A percentile compares a stretch with the other conserved stretches of the same genome.
These are phyloP conservation scores for Aspergillus panamensis DNA, from an alignment of 495 filamentous ascomycete species.

Conservation along the genomic window DNA sequence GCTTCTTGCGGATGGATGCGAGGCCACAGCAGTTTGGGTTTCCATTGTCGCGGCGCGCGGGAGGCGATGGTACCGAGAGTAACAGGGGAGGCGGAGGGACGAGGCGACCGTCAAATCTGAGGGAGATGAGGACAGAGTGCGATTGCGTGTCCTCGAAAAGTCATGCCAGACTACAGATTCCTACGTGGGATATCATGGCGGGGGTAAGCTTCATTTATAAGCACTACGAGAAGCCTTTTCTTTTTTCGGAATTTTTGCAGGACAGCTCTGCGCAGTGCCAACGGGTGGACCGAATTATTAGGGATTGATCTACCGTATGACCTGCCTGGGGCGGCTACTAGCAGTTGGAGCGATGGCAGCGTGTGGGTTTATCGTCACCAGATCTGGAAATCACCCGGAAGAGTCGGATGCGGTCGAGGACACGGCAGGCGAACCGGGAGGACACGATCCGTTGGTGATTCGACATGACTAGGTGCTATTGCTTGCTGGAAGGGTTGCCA, in stretches of 20 bases:
- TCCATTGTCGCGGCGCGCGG: constrained; percentile 13
- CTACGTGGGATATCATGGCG: constrained; percentile 7
- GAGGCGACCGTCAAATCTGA: constrained; percentile 4
- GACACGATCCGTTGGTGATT: not conserved
- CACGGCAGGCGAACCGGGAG: constrained; percentile 14
- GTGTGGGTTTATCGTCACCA: constrained; percentile 25
- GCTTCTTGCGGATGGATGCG: constrained; percentile 31
- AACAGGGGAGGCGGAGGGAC: not conserved
- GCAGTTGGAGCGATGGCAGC: constrained; percentile 21
- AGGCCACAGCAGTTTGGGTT: constrained; percentile 22
- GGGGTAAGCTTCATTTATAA: constrained; percentile 23
- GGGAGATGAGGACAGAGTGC: not conserved
- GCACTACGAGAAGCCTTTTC: constrained; percentile 13
- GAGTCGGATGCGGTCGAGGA: constrained; percentile 20
- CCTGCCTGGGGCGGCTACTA: constrained; percentile 22
- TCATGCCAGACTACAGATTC: constrained; percentile 8
- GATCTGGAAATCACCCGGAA: constrained; percentile 26
- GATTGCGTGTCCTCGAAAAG: constrained; percentile 1
- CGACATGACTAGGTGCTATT: not conserved
- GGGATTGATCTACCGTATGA: constrained; percentile 24
- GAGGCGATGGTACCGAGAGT: not conserved
- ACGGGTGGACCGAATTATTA: constrained; percentile 12
- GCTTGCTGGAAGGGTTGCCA: not conserved
- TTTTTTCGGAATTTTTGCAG: constrained; percentile 7
- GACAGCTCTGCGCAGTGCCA: constrained; percentile 11